These are phyloP conservation scores for Bipolaris cookei DNA, from an alignment of 2,329 filamentous ascomycete genomes.

Conservation along the genomic window DNA sequence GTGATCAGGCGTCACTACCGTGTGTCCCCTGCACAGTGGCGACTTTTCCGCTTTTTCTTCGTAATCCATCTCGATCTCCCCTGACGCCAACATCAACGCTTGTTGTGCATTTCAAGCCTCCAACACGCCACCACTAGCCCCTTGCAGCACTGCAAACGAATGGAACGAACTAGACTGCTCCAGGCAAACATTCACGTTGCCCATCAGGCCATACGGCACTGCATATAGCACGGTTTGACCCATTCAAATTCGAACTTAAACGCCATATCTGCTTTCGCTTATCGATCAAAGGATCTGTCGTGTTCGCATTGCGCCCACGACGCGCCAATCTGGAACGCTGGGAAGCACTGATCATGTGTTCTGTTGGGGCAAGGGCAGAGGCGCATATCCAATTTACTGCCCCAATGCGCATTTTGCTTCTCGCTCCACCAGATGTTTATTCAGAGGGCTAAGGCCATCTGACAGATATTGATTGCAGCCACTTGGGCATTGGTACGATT, in stretches of 20 bases:
- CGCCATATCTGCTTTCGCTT: constrained; percentile 11
- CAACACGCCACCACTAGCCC: too few species aligned
- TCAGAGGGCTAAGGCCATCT: neutral
- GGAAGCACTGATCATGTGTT: constrained; percentile 13
- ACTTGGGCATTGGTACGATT: neutral
- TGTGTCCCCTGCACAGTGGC: neutral
- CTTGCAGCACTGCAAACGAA: neutral
- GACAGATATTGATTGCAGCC: neutral
- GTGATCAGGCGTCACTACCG: neutral
- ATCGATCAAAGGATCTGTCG: neutral
- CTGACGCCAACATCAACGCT: neutral
- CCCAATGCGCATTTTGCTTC: neutral
- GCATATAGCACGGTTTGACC: neutral
- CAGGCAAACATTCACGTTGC: neutral
- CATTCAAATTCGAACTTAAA: neutral
- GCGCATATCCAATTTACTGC: neutral
- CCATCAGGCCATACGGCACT: neutral
- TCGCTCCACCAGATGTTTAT: neutral
- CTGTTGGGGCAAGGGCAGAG: constrained; percentile 1
- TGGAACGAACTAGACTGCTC: neutral
- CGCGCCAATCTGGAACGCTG: constrained; percentile 1
- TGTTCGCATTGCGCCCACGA: neutral
- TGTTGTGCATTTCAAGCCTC: too few species aligned
- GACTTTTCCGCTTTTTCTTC: neutral
- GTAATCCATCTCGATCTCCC: neutral